These are phyloP conservation scores for Begonia fuchsioides DNA, from an alignment of 306 rosid genomes.

Conservation along the genomic window DNA sequence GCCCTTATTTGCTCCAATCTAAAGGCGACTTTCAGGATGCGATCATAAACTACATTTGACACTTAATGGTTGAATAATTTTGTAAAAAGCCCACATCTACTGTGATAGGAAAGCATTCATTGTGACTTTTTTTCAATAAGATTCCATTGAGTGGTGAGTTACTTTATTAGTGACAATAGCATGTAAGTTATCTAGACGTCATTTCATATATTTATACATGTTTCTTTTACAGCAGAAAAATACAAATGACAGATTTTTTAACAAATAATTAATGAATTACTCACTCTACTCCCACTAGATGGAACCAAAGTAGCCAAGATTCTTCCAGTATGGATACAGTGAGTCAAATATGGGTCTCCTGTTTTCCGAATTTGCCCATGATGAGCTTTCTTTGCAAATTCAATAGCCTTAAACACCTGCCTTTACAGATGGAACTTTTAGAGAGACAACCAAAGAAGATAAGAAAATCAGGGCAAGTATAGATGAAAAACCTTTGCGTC, in stretches of 20 bases:
- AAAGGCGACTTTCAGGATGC: no score
- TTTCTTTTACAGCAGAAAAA: no score
- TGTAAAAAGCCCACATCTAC: no score
- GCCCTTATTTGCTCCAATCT: no score
- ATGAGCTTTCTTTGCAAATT: slow-evolving; percentile 83
- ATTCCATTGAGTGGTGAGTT: no score
- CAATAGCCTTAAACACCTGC: slow-evolving; percentile 96
- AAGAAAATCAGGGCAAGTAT: slow-evolving; percentile 4
- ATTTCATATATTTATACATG: no score
- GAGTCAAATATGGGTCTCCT: slow-evolving; percentile 88
- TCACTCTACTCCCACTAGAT: slow-evolving; percentile 65
- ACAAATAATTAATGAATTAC: neutral
- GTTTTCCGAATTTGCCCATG: slow-evolving; percentile 75
- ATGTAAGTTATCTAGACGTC: no score
- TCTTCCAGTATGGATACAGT: slow-evolving; percentile 83
- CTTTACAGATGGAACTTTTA: slow-evolving; percentile 56
- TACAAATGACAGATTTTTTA: neutral
- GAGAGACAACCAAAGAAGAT: slow-evolving; percentile 22
- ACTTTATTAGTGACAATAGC: no score
- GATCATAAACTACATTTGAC: no score
- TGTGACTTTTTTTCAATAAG: no score
- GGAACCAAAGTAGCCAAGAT: slow-evolving; percentile 91
- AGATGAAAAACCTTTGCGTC: slow-evolving; percentile 64
- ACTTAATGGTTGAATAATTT: no score
- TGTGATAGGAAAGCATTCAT: no score